Percentiles rank a stretch among this genome's conserved stretches.
phyloP scores from a whole-genome alignment of 495 filamentous ascomycete species.

The Parmelia sp. region DNA sequence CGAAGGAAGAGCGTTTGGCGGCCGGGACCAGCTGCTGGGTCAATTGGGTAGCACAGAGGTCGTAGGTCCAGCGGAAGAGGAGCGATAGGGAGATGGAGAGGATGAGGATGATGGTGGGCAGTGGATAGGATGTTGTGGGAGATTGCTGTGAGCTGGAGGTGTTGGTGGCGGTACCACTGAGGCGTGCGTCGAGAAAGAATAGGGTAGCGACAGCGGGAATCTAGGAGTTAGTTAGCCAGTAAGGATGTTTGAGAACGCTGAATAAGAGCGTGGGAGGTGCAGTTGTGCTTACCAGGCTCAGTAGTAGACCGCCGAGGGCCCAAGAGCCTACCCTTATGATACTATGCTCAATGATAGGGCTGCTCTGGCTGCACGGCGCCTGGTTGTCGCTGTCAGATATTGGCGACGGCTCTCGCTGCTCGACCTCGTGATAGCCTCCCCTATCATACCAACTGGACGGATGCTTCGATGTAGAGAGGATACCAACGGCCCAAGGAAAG shows the following conservation, averaged over 20 bases:
- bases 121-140: neutral
- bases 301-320: neutral
- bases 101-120: neutral
- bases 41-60: constrained; percentile 5
- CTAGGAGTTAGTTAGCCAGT: neutral
- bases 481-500: constrained; percentile 9
- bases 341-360: neutral
- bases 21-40: constrained; percentile 8
- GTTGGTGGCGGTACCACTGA: neutral
- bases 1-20: constrained; percentile 10
- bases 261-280: neutral
- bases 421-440: neutral
- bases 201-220: neutral
- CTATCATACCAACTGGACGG: neutral
- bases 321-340: constrained; percentile 4
- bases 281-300: constrained; percentile 1
- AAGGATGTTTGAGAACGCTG: neutral
- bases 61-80: constrained; percentile 13
- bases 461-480: neutral
- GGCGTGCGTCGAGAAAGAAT: neutral
- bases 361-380: neutral
- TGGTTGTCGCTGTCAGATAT: neutral
- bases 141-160: neutral
- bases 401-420: neutral
- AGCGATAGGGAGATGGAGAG: constrained; percentile 5